These are phyloP conservation scores for Iberis pinnata DNA, from an alignment of 345 rosid species.

Conservation along the genomic window DNA sequence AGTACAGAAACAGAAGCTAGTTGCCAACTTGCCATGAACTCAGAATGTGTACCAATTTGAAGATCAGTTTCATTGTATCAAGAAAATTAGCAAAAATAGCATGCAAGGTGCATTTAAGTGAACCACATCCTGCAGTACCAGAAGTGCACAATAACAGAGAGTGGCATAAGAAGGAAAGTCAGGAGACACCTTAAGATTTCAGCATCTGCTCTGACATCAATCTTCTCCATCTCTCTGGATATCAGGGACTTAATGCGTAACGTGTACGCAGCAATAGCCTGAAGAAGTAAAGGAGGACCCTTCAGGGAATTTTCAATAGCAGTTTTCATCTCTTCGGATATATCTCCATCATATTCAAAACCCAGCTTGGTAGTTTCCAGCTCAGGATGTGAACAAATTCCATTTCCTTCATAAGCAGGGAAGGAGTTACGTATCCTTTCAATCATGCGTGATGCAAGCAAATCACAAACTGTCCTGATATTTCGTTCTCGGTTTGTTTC, in stretches of 20 bases:
- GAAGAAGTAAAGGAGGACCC: conserved; percentile 75
- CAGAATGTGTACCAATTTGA: conserved; percentile 3
- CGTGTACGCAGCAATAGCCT: conserved; percentile 65
- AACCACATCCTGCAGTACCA: conserved; percentile 8
- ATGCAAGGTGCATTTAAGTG: conserved; percentile 6
- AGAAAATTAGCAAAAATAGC: conserved; percentile 6
- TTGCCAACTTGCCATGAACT: not conserved
- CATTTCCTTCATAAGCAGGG: conserved; percentile 91
- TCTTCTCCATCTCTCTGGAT: conserved; percentile 75
- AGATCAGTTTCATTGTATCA: not conserved
- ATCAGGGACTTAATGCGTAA: conserved; percentile 54
- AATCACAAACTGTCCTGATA: conserved; percentile 80
- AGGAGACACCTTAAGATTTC: conserved; percentile 56
- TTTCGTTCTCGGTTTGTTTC: conserved; percentile 72
- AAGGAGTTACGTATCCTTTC: conserved; percentile 63
- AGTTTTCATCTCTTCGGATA: conserved; percentile 65
- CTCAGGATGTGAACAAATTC: conserved; percentile 71
- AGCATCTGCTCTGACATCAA: conserved; percentile 90
- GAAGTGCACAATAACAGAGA: conserved; percentile 9
- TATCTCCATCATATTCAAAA: conserved; percentile 74
- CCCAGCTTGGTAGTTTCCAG: conserved; percentile 65
- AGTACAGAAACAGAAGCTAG: conserved; percentile 1
- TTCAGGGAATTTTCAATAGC: conserved; percentile 55
- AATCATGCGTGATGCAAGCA: conserved; percentile 59
- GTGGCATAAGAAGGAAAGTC: conserved; percentile 8